These are phyloP conservation scores for Pyrus pyrifolia DNA, from an alignment of 306 rosid genomes.

Conservation along the genomic window DNA sequence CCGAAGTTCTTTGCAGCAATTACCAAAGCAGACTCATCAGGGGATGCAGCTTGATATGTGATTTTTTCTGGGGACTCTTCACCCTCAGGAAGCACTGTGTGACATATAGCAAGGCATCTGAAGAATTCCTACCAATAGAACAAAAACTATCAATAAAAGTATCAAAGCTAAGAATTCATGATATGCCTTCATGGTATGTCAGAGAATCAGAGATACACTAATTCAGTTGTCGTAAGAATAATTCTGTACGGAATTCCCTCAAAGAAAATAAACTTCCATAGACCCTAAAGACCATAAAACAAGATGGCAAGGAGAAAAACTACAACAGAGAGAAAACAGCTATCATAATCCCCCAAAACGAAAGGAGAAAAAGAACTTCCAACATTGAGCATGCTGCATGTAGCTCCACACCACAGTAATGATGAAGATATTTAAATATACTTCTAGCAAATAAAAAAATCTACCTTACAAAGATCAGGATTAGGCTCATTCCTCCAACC, in stretches of 20 bases:
- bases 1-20: constrained; percentile 90
- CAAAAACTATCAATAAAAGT: neutral
- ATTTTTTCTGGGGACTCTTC: constrained; percentile 76
- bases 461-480: constrained; percentile 85
- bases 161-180: neutral
- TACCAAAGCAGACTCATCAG: constrained; percentile 78
- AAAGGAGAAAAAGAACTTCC: neutral
- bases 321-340: neutral
- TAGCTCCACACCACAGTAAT: constrained; percentile 1
- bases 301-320: neutral
- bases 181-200: neutral
- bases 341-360: neutral
- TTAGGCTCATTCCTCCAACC: constrained; percentile 97
- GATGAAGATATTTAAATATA: neutral
- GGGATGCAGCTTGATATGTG: constrained; percentile 89
- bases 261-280: neutral
- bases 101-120: constrained; percentile 86
- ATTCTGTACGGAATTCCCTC: neutral
- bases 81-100: constrained; percentile 96
- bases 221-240: neutral
- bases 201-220: neutral
- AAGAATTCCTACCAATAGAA: constrained; percentile 38
- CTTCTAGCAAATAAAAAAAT: constrained; percentile 11
- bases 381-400: neutral
- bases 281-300: neutral